Evolutionary conservation across 768 basidiomycete species (phyloP), one percentile per base, ranked within the genome.

Genomic region (Trametes sanguinea): DNA sequence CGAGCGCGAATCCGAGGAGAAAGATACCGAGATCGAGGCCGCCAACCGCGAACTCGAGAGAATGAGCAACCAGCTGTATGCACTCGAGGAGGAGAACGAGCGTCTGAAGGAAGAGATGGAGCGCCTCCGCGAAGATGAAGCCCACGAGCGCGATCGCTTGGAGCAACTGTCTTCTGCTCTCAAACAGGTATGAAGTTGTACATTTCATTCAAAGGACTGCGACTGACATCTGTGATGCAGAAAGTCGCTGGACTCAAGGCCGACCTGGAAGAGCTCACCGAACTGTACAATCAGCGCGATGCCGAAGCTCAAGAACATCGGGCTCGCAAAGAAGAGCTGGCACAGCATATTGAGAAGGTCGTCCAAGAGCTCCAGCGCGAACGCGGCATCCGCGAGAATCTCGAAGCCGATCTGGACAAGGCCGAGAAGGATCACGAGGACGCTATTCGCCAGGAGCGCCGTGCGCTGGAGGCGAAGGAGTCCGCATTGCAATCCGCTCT

Each of bases 1-100:
- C 46, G 91, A 94, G 69, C 80, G 80, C 14, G 91, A 95, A 60
- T 80, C 87, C 2, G 88, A 88, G 8, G 85, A 87, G 67, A 92
- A 92, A 74, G 93, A 95, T 52, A 83, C 77, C 2, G 90, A 95
- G 73, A 82, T 94, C 43, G 82, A 88, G 53, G 78, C 80, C 16
- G 79, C 91, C 44, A 91, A 90, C 66, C 77, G 83, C 45, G 89
- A 95, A 45, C 86, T 96, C 27, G 88, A 94, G 70, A 85, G 82
- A 61, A 83, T 96, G 47, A 85, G 92, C 5, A 87, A 92, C 62
- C 77, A 79, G 56, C 83, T 97, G 8, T 94, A 90, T 73, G 77
- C 85, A 46, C 82, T 96, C 1, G 96, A 98, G 71, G 93, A 96
- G 62, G 90, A 94, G 69, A 84, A 87, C 55, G 93, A 95, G 63